Evolutionary conservation across 768 basidiomycete species (phyloP).

Genomic region (Phlegmacium glaucopus): DNA sequence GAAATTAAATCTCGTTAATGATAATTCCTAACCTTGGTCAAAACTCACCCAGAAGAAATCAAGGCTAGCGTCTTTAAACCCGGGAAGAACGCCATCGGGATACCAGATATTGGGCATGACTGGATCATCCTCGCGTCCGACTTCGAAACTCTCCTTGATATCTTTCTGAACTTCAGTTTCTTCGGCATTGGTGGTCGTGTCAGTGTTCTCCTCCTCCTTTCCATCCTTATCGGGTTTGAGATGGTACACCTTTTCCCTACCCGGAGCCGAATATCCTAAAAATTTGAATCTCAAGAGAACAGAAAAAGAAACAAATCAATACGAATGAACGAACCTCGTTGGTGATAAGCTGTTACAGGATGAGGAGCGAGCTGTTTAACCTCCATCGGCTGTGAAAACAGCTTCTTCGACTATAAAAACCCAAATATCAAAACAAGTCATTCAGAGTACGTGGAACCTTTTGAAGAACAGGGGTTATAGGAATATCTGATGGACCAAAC

Average conservation of each 20-base stretch:
- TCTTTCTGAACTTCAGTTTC: slow-evolving; percentile 32
- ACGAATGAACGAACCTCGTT: slow-evolving; percentile 35
- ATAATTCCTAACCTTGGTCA: slow-evolving; percentile 19
- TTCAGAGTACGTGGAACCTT: too few relatives aligned
- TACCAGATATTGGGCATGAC: slow-evolving; percentile 57
- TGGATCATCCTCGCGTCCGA: slow-evolving; percentile 43
- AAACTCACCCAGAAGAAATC: slow-evolving; percentile 46
- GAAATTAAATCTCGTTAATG: too few relatives aligned
- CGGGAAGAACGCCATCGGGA: slow-evolving; percentile 47
- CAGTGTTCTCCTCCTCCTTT: background rate
- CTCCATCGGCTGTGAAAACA: slow-evolving; percentile 36
- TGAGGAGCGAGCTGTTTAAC: slow-evolving; percentile 43
- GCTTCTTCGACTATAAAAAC: slow-evolving; percentile 38
- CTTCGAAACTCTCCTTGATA: slow-evolving; percentile 54
- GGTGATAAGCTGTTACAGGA: slow-evolving; percentile 40
- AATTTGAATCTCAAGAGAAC: too few relatives aligned
- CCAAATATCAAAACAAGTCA: too few relatives aligned
- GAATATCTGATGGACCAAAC: background rate
- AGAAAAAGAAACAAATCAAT: too few relatives aligned
- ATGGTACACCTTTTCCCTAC: slow-evolving; percentile 37
- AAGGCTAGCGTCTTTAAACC: slow-evolving; percentile 48
- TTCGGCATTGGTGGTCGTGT: background rate
- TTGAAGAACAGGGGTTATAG: too few relatives aligned
- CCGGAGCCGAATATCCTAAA: slow-evolving; percentile 39
- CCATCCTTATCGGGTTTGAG: slow-evolving; percentile 33